Base-by-base conservation (phyloP, 225 moss, liverwort and hornwort genomes). In the Marchantia polymorpha region DNA sequence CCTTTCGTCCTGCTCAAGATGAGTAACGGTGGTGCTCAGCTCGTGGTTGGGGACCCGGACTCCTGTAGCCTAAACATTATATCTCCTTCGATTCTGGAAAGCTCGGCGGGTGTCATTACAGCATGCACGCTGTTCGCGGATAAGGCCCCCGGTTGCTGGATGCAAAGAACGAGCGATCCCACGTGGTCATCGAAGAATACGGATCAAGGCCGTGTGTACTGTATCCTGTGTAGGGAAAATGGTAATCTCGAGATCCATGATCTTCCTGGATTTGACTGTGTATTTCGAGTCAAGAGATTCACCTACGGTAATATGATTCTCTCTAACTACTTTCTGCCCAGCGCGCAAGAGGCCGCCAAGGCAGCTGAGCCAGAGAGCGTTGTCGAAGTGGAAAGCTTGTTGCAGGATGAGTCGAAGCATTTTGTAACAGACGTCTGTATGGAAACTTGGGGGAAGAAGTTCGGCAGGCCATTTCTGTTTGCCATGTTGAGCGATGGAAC, bases 401-500 rank as follows among this genome's bases (percentile, higher is more conserved):
- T 90, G 69, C 88, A 82, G 76, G 90, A 93, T 71, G 90, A 91
- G 83, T 90, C 89, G 53, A 85, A 87, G 81, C 87, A 91, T 83
- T 75, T 88, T 26, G 95, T 99, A 27, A 92, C 93, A 46, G 88
- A 91, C 81, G 86, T 99, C 75, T 91, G 91, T 80, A 92, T 99
- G 85, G 99, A 92, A 84, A 95, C 91, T 74, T 99, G 95, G 99
- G 92, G 90, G 63, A 86, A 90, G 53, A 95, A 92, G 86, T 99
- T 92, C 83, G 99, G 99, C 74, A 86, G 93, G 53, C 99, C 99
- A 73, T 95, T 93, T 82, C 83, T 99, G 81, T 90, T 99, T 72
- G 95, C 95, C 76, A 92, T 92, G 70, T 89, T 99, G 88, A 90
- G 92, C 78, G 99, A 99, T 83, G 99, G 95, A 67, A 95, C 92